phyloP scores from a whole-genome alignment of 768 basidiomycete genomes.

The Chalciporus pseudorubinellus region DNA sequence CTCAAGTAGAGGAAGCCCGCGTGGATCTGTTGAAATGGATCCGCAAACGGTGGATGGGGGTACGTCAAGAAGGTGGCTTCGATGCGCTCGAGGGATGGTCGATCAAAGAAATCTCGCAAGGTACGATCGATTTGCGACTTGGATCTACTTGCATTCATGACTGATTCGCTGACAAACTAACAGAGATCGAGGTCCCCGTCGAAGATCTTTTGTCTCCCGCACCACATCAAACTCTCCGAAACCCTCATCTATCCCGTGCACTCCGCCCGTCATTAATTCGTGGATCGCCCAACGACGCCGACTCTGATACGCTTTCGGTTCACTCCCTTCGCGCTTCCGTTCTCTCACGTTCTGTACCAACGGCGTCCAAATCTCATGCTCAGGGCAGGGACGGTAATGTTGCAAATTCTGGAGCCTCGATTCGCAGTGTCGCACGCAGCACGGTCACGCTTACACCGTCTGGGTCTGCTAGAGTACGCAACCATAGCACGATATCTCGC shows the following conservation, averaged over 20 bases:
- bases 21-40: constrained; percentile 54
- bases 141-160: not conserved
- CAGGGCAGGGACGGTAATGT: constrained; percentile 23
- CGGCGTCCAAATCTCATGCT: constrained; percentile 15
- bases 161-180: not conserved
- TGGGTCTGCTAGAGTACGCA: constrained; percentile 18
- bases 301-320: constrained; percentile 41
- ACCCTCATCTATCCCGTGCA: constrained; percentile 28
- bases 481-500: constrained; percentile 27
- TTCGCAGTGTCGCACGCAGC: constrained; percentile 47
- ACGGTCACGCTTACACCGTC: constrained; percentile 25
- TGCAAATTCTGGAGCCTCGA: constrained; percentile 37
- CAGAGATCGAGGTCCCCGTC: constrained; percentile 78
- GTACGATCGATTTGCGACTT: constrained; percentile 11
- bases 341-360: constrained; percentile 33
- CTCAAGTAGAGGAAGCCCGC: constrained; percentile 70
- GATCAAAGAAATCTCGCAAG: constrained; percentile 70
- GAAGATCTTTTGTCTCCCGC: constrained; percentile 65
- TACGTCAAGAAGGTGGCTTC: constrained; percentile 79
- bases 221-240: constrained; percentile 27
- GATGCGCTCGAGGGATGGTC: constrained; percentile 83
- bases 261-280: constrained; percentile 30
- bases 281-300: constrained; percentile 24
- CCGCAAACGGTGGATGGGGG: constrained; percentile 70
- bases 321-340: constrained; percentile 48